Evolutionary conservation across 1,284 basidiomycete genomes (phyloP), one percentile per base, ranked within the genome.

Genomic region (Ustilago bromivora): DNA sequence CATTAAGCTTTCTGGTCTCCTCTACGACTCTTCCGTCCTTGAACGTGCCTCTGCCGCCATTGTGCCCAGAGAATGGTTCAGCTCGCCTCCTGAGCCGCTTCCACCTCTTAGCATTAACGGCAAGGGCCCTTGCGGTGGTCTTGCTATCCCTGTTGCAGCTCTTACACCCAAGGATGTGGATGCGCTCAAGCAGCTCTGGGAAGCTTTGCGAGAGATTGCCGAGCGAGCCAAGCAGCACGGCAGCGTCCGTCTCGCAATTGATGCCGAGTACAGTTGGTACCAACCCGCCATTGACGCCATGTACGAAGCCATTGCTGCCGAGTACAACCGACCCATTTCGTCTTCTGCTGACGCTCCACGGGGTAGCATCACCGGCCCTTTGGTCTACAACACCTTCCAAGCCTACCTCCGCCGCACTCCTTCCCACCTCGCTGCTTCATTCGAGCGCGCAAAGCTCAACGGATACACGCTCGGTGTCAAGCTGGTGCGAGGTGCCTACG

Each of bases 401-500:
- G 78, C 82, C 12, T 84, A 82, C 61, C 71, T 78, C 31, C 36
- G 46, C 67, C 92, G 93, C 69, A 92, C 91, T 1, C 92, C 92
- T 0, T 86, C 88, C 31, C 91, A 94, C 73, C 89, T 97, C 19
- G 88, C 88, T 0, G 90, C 90, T 35, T 90, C 91, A 38, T 87
- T 96, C 53, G 87, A 87, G n/a, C 91, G 93, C 63, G 92, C 96
- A 9, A 88, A 90, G 72, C 86, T 86, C 54, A 88, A 91, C 78
- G 89, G 90, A 52, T 98, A 95, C 86, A 89, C 92, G 0, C 90
- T 98, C 2, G 96, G 96, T 17, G 91, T 96, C 73, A 98, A 98
- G 87, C 92, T 98, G 64, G 96, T 98, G 38, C 91, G 96, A 31
- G 96, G 96, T 0, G 96, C 96, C 2, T 98, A 98, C 86, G 93